Evolutionary conservation across 2,329 filamentous ascomycete species (phyloP).

Genomic region (Ophiostoma ips): DNA sequence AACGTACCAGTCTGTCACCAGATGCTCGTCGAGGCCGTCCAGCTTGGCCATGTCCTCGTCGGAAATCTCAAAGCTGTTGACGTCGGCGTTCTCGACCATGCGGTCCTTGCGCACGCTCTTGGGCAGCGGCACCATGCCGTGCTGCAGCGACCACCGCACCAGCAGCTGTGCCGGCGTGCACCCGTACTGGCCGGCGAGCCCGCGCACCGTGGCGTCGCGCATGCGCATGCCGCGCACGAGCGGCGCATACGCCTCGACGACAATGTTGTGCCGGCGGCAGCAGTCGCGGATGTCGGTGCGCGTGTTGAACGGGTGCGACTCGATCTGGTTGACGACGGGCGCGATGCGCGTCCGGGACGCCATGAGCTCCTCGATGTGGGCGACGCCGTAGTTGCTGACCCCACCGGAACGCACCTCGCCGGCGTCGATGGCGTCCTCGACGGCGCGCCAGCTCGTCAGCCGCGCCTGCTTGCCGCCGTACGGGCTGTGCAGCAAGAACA

Average conservation of each 20-base stretch:
- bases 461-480: slow-evolving; percentile 58
- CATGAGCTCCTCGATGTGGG: slow-evolving; percentile 59
- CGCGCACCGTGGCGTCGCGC: slow-evolving; percentile 47
- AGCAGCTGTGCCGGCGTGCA: slow-evolving; percentile 62
- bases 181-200: slow-evolving; percentile 51
- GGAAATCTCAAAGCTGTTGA: slow-evolving; percentile 47
- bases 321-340: slow-evolving; percentile 67
- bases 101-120: slow-evolving; percentile 53
- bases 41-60: slow-evolving; percentile 48
- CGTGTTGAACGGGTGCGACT: slow-evolving; percentile 74
- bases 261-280: slow-evolving; percentile 51
- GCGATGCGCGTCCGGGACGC: slow-evolving; percentile 39
- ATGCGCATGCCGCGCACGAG: slow-evolving; percentile 59
- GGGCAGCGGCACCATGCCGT: slow-evolving; percentile 57
- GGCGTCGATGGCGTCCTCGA: slow-evolving; percentile 60
- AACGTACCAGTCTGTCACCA: slow-evolving; percentile 53
- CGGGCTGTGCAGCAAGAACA: slow-evolving; percentile 68
- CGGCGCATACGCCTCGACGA: slow-evolving; percentile 69
- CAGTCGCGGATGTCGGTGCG: slow-evolving; percentile 50
- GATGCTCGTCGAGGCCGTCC: slow-evolving; percentile 54
- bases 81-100: slow-evolving; percentile 49
- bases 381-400: slow-evolving; percentile 65
- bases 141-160: slow-evolving; percentile 64
- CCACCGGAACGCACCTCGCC: slow-evolving; percentile 60
- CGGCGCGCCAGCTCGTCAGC: slow-evolving; percentile 58